These are phyloP conservation scores for Zalerion maritima DNA, from an alignment of 495 filamentous ascomycete species.

Conservation along the genomic window DNA sequence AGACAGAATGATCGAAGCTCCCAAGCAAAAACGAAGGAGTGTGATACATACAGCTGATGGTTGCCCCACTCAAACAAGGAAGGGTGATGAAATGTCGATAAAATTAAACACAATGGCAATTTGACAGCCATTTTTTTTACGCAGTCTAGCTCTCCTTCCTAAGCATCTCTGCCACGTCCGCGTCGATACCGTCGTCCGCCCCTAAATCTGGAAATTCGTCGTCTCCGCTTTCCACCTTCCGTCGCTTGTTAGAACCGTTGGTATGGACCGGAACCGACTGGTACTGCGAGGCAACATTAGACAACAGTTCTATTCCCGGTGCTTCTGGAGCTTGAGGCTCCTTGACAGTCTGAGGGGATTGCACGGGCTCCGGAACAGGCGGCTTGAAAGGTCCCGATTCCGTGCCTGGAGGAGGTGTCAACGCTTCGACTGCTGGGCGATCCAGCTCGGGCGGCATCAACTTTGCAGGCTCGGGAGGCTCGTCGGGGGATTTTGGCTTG, in stretches of 20 bases:
- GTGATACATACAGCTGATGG: background rate
- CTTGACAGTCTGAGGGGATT: constrained; percentile 8
- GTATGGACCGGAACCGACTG: constrained; percentile 25
- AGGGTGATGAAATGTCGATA: background rate
- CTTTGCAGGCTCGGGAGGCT: constrained; percentile 18
- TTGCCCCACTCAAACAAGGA: background rate
- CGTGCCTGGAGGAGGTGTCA: constrained; percentile 50
- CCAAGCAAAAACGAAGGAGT: background rate
- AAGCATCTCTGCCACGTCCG: constrained; percentile 71
- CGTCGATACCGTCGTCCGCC: constrained; percentile 58
- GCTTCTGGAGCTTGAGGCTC: constrained; percentile 20
- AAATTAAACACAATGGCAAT: background rate
- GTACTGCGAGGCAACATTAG: constrained; percentile 33
- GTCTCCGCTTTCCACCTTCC: constrained; percentile 45
- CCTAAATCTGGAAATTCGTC: constrained; percentile 60
- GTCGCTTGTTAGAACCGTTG: constrained; percentile 55
- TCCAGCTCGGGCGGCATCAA: constrained; percentile 34
- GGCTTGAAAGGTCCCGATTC: constrained; percentile 14
- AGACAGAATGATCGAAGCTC: background rate
- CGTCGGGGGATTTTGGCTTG: constrained; percentile 24
- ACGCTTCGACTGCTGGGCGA: constrained; percentile 65
- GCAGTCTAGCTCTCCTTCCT: constrained; percentile 29
- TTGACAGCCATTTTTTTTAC: background rate
- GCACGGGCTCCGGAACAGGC: constrained; percentile 6
- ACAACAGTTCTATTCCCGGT: constrained; percentile 34